Evolutionary conservation across 768 basidiomycete species (phyloP).

Genomic region (Leccinum imitatum): DNA sequence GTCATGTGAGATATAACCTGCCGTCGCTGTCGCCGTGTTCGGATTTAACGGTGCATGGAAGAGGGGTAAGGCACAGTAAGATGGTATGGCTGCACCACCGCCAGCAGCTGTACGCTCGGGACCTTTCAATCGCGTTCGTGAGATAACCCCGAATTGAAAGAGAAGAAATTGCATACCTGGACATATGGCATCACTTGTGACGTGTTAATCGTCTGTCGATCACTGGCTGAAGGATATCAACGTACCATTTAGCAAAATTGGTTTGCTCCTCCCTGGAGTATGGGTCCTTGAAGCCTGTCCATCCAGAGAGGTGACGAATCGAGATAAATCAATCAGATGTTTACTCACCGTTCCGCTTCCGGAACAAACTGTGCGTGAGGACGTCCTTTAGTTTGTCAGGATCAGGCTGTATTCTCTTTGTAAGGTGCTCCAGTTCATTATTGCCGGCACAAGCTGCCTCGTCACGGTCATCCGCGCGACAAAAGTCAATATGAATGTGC

Average conservation of each 20-base stretch:
- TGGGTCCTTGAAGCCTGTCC: constrained; percentile 59
- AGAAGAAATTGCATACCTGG: constrained; percentile 33
- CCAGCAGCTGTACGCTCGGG: constrained; percentile 46
- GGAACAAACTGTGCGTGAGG: constrained; percentile 53
- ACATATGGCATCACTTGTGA: constrained; percentile 49
- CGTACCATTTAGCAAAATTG: constrained; percentile 55
- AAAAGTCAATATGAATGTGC: constrained; percentile 58
- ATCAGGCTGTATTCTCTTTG: constrained; percentile 42
- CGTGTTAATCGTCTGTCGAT: neutral
- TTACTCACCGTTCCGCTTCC: constrained; percentile 54
- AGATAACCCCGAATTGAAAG: neutral
- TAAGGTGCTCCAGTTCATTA: constrained; percentile 47
- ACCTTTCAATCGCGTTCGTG: constrained; percentile 35
- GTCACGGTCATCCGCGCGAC: constrained; percentile 37
- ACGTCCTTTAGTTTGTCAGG: constrained; percentile 51
- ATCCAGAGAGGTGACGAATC: neutral
- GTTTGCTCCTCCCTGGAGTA: constrained; percentile 56
- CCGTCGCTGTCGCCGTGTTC: constrained; percentile 23
- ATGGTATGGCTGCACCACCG: constrained; percentile 43
- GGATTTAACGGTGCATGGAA: constrained; percentile 45
- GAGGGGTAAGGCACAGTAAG: constrained; percentile 52
- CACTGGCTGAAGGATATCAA: neutral
- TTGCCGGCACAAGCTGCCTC: constrained; percentile 38
- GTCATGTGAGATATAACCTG: constrained; percentile 53
- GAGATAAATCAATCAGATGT: neutral